Percentiles rank a stretch among this genome's conserved stretches.
Evolutionary conservation across 1,284 basidiomycete genomes (phyloP).

Genomic region (Cronartium quercuum): DNA sequence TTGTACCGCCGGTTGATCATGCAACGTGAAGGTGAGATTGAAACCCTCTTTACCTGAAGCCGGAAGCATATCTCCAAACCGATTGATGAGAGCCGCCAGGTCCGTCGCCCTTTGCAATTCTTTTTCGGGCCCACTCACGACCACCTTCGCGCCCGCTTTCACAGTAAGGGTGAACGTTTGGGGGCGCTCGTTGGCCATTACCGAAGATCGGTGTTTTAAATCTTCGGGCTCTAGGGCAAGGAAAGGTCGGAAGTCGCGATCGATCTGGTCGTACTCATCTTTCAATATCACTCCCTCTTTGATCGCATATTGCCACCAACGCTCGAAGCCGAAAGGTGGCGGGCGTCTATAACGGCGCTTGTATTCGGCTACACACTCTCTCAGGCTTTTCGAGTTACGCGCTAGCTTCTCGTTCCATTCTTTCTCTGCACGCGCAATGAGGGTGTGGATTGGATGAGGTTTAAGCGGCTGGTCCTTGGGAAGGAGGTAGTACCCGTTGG

Average conservation of each 20-base stretch:
- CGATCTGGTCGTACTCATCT: slow-evolving; percentile 38
- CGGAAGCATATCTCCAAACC: neutral
- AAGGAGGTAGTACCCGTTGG: neutral
- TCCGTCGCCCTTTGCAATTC: slow-evolving; percentile 31
- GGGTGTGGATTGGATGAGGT: slow-evolving; percentile 26
- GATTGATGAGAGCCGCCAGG: slow-evolving; percentile 23
- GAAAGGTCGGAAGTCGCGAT: slow-evolving; percentile 24
- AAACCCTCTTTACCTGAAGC: neutral
- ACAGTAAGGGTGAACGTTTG: slow-evolving; percentile 30
- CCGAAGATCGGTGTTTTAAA: slow-evolving; percentile 23
- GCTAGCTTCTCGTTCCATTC: slow-evolving; percentile 13
- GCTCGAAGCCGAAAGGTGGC: slow-evolving; percentile 34
- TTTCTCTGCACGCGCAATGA: slow-evolving; percentile 17
- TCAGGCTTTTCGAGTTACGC: slow-evolving; percentile 6
- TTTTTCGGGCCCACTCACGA: slow-evolving; percentile 10
- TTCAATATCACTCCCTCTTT: slow-evolving; percentile 21
- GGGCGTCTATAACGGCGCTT: slow-evolving; percentile 13
- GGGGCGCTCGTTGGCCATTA: slow-evolving; percentile 34
- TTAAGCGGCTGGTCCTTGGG: neutral
- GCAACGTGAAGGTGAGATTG: slow-evolving; percentile 35
- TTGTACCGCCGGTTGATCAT: slow-evolving; percentile 39
- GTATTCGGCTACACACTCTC: slow-evolving; percentile 20
- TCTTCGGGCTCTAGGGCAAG: slow-evolving; percentile 21
- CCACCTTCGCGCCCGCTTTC: neutral
- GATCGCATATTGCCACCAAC: slow-evolving; percentile 30